Base-by-base conservation (phyloP, 495 filamentous ascomycete species). In the Niebla homalea region DNA sequence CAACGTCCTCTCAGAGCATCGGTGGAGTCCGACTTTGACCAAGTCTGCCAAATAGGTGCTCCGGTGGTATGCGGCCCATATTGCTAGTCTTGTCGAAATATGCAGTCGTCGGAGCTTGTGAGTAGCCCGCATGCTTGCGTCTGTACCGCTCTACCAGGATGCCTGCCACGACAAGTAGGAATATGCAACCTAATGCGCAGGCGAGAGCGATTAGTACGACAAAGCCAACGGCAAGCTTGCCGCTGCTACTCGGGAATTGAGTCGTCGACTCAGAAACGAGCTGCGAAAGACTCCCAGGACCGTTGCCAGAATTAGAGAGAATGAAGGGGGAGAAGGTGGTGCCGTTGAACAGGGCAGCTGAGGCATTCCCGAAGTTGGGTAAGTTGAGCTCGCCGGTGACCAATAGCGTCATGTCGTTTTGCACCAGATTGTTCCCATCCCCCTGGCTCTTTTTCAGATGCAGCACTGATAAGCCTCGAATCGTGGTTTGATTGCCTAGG, bases 181-280 rank as follows among this genome's bases (percentile, higher is more conserved):
- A 85, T 60, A 89, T 86, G 52, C 89, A 77, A 43, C 74, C 89
- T 7, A 97, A 77, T 0, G 92, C 81, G 53, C 92, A 86, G 42
- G 84, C 94, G 49, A 99, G 82, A n/a, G 80, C 83, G 42, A 99
- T 89, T 26, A 99, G 75, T 15, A 96, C 85, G 26, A 96, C 76
- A 54, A 94, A 89, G 35, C 87, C 93, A 51, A 85, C 73, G 10
- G 87, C 84, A 53, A 92, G 76, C 61, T 78, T 72, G 52, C 69
- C 63, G 54, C 65, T 77, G 29, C 29, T 12, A 32, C 7, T 32
- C 29, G 29, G 7, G 63, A 89, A 89, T 51, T 77, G 79, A 56
- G 83, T 80, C 46, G 79, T 61, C 20, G 82, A 79, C 64, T 88
- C 72, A 12, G 86, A 83, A 60, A 97, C 89, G 45, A 95, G 62